A percentile compares a stretch with the other conserved stretches of the same genome.
These are phyloP conservation scores for Claviceps spartinae DNA, from an alignment of 2,329 filamentous ascomycete species.

Conservation along the genomic window DNA sequence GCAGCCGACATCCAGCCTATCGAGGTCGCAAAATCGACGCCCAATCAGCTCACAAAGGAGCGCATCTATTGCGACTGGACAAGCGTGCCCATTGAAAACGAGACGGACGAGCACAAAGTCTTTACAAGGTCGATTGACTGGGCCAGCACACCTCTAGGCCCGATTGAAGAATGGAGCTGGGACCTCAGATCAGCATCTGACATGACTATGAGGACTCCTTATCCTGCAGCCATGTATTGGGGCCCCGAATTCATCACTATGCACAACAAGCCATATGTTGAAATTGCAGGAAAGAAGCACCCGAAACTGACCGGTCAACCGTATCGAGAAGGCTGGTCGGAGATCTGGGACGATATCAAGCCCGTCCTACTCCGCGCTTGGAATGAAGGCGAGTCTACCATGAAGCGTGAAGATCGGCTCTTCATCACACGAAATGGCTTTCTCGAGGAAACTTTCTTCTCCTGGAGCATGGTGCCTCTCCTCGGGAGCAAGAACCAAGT, in stretches of 20 bases:
- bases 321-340: conserved; percentile 47
- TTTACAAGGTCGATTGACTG: conserved; percentile 30
- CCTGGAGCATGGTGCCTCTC: conserved; percentile 66
- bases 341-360: conserved; percentile 60
- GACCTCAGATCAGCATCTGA: conserved; percentile 32
- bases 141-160: conserved; percentile 31
- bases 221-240: conserved; percentile 47
- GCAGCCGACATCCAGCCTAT: conserved; percentile 1
- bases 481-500: conserved; percentile 60
- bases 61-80: conserved; percentile 5
- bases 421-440: conserved; percentile 56
- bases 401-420: conserved; percentile 69
- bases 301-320: conserved; percentile 47
- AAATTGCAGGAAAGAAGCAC: conserved; percentile 51
- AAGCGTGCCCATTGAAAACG: conserved; percentile 1
- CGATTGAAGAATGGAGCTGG: conserved; percentile 31
- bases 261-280: conserved; percentile 54
- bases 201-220: conserved; percentile 41
- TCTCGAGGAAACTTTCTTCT: conserved; percentile 68
- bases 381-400: conserved; percentile 57
- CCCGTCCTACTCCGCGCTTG: conserved; percentile 54
- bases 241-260: conserved; percentile 47
- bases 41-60: conserved; percentile 14
- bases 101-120: conserved; percentile 17
- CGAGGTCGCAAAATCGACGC: conserved; percentile 9